Evolutionary conservation across 441 rosid species (phyloP).

Genomic region (Bocquillonia castaneifolia): DNA sequence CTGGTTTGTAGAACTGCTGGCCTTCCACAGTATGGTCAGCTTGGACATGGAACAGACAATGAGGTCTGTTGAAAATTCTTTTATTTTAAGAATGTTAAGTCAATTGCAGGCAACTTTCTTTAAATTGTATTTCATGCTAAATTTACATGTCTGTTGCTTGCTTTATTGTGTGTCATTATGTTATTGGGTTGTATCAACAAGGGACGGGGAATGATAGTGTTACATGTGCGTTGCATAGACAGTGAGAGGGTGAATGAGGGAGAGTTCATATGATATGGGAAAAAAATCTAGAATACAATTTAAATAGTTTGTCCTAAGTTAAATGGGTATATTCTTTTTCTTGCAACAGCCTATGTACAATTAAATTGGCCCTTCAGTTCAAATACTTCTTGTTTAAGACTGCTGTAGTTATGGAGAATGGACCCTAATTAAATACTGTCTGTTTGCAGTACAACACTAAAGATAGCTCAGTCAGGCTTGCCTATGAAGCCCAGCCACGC

Average conservation of each 20-base stretch:
- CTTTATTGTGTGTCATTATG: background rate
- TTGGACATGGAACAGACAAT: conserved; percentile 30
- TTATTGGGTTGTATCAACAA: background rate
- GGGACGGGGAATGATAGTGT: background rate
- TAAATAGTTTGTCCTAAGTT: background rate
- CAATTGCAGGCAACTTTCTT: background rate
- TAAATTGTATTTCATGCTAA: background rate
- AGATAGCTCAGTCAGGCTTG: conserved; percentile 83
- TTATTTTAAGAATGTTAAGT: background rate
- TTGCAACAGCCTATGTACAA: background rate
- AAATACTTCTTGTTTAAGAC: background rate
- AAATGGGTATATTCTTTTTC: background rate
- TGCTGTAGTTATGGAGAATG: background rate
- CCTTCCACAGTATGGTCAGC: conserved; percentile 31
- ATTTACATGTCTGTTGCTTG: background rate
- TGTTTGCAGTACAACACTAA: conserved; percentile 73
- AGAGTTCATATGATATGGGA: background rate
- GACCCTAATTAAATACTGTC: background rate
- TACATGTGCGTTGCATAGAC: background rate
- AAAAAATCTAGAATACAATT: background rate
- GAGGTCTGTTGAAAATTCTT: conserved; percentile 14
- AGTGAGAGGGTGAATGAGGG: background rate
- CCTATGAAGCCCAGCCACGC: conserved; percentile 89
- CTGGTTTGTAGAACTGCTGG: conserved; percentile 71
- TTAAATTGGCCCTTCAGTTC: background rate